phyloP scores from a whole-genome alignment of 331 rosid genomes.

The Erythrophleum ivorense region DNA sequence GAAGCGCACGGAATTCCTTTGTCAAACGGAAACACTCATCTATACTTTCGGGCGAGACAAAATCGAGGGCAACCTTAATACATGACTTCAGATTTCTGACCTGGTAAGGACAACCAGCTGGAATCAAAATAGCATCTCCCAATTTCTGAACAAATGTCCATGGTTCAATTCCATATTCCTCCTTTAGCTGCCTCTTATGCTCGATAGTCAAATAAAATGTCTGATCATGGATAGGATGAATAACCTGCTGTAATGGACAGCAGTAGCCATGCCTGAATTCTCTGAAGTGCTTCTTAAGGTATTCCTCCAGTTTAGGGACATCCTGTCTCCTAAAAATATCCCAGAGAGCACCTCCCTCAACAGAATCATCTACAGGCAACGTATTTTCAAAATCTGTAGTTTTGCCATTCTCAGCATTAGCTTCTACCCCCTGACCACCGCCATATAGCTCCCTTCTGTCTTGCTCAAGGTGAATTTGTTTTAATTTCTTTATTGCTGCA shows the following conservation, averaged over 20 bases:
- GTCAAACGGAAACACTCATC: conserved; percentile 61
- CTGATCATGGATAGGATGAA: conserved; percentile 78
- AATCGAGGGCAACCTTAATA: conserved; percentile 62
- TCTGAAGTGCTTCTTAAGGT: conserved; percentile 58
- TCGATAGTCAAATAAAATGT: conserved; percentile 67
- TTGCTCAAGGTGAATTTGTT: conserved; percentile 48
- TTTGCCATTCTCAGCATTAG: not conserved
- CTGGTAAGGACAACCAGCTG: conserved; percentile 88
- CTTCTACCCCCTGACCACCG: conserved; percentile 16
- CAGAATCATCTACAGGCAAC: conserved; percentile 33
- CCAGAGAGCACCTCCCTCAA: conserved; percentile 71
- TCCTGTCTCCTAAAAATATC: conserved; percentile 78
- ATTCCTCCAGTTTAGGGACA: conserved; percentile 66
- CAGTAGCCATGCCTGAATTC: conserved; percentile 66
- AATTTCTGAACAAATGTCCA: conserved; percentile 75
- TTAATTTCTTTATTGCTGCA: conserved; percentile 38
- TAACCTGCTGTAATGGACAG: conserved; percentile 59
- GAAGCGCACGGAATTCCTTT: conserved; percentile 59
- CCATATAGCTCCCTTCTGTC: conserved; percentile 45
- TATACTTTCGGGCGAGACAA: conserved; percentile 63
- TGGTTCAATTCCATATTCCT: conserved; percentile 85
- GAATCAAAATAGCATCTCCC: conserved; percentile 82
- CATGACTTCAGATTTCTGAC: conserved; percentile 72
- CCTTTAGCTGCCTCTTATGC: conserved; percentile 74
- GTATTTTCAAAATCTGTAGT: not conserved